Percentiles rank a stretch among this genome's conserved stretches.
Conservation (phyloP, 805 yeast species). For the Saturnispora ahearnii region DNA sequence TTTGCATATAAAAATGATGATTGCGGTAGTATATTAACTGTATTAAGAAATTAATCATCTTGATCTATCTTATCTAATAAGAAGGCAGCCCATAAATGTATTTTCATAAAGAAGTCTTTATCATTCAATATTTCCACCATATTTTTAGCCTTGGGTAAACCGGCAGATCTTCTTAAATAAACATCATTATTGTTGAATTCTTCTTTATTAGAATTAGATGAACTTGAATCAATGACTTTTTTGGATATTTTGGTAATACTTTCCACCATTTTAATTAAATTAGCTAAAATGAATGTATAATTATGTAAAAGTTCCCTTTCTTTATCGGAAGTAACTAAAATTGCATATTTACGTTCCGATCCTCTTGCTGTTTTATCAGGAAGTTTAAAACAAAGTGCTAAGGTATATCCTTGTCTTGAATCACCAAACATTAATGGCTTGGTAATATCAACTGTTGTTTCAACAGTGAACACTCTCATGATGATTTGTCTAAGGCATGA, state of each 20-base stretch:
- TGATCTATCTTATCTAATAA: conserved; percentile 29
- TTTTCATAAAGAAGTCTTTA: conserved; percentile 41
- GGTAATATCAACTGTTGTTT: conserved; percentile 48
- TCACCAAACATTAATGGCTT: conserved; percentile 62
- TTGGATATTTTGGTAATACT: conserved; percentile 27
- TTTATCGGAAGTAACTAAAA: conserved; percentile 48
- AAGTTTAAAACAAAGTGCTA: conserved; percentile 52
- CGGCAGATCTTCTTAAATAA: conserved; percentile 46
- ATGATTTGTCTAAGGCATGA: conserved; percentile 50
- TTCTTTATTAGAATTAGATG: conserved; percentile 5
- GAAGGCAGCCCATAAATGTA: conserved; percentile 58
- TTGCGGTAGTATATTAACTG: not conserved
- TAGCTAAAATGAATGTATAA: conserved; percentile 44
- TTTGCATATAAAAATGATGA: not conserved
- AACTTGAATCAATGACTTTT: conserved; percentile 17
- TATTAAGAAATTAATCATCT: not conserved
- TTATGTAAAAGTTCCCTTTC: conserved; percentile 43
- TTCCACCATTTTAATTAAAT: conserved; percentile 32
- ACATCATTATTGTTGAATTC: conserved; percentile 36
- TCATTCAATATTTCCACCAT: conserved; percentile 48
- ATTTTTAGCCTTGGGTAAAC: conserved; percentile 44
- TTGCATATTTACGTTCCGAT: conserved; percentile 57
- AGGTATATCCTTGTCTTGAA: conserved; percentile 48
- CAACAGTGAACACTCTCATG: conserved; percentile 58
- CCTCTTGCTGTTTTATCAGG: conserved; percentile 64